Evolutionary conservation across 768 basidiomycete genomes (phyloP).

Genomic region (Rhizopogon vesiculosus): DNA sequence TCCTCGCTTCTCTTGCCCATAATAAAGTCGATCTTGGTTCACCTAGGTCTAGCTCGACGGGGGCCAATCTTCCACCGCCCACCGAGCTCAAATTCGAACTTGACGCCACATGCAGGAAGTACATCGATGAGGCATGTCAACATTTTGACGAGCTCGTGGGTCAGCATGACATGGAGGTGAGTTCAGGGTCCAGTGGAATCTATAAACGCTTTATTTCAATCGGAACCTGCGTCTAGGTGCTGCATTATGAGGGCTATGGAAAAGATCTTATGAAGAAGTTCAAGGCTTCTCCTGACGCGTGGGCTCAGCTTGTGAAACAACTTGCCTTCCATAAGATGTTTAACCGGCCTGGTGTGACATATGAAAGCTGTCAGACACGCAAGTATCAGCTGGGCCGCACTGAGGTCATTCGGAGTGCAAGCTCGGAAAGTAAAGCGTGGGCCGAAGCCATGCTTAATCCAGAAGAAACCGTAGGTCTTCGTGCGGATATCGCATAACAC

Average conservation of each 20-base stretch:
- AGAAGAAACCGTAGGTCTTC: conserved; percentile 37
- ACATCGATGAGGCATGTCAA: conserved; percentile 54
- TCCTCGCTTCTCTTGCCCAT: conserved; percentile 68
- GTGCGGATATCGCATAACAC: not conserved
- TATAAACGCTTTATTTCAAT: not conserved
- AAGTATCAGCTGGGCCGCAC: conserved; percentile 89
- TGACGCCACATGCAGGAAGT: conserved; percentile 43
- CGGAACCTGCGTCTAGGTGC: conserved; percentile 38
- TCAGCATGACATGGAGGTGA: conserved; percentile 74
- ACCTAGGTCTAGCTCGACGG: conserved; percentile 29
- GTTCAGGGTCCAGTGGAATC: conserved; percentile 12
- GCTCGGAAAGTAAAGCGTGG: conserved; percentile 79
- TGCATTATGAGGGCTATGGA: conserved; percentile 87
- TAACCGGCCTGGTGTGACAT: conserved; percentile 71
- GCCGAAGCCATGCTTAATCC: conserved; percentile 83
- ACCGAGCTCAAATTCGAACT: conserved; percentile 70
- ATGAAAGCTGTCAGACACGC: conserved; percentile 93
- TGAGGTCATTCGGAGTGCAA: conserved; percentile 89
- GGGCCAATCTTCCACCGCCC: conserved; percentile 44
- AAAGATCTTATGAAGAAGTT: conserved; percentile 80
- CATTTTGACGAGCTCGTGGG: conserved; percentile 75
- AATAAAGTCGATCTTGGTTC: conserved; percentile 77
- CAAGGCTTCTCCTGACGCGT: conserved; percentile 88
- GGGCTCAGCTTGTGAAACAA: conserved; percentile 94
- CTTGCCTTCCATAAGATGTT: conserved; percentile 90